A percentile compares a stretch with the other conserved stretches of the same genome.
These are phyloP conservation scores for Taiwanofungus camphoratus DNA, from an alignment of 1,284 basidiomycete species.

Conservation along the genomic window DNA sequence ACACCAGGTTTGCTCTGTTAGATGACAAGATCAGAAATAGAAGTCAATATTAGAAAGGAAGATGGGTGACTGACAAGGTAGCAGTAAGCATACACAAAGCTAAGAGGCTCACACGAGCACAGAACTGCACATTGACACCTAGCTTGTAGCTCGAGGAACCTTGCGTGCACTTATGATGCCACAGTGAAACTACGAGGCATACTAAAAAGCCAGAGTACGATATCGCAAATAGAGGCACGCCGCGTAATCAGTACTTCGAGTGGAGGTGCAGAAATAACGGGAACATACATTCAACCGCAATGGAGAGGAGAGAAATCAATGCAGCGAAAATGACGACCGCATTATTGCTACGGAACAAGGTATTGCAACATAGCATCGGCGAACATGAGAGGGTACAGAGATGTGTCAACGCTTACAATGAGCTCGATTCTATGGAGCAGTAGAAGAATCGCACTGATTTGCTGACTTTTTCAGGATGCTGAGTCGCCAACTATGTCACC, in stretches of 20 bases:
- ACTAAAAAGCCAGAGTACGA: too few species aligned
- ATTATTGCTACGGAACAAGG: slow-evolving; percentile 6
- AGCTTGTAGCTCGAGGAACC: slow-evolving; percentile 11
- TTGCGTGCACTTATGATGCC: slow-evolving; percentile 14
- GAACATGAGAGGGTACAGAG: neutral
- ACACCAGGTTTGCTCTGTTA: slow-evolving; percentile 14
- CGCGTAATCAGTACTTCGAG: too few species aligned
- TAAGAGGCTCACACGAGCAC: slow-evolving; percentile 18
- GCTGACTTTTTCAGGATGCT: slow-evolving; percentile 20
- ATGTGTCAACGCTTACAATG: slow-evolving; percentile 15
- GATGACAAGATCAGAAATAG: neutral
- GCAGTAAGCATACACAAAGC: slow-evolving; percentile 18
- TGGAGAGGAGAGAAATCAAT: slow-evolving; percentile 16
- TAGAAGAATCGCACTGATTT: slow-evolving; percentile 21
- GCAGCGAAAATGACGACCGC: slow-evolving; percentile 17
- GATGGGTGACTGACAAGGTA: slow-evolving; percentile 16
- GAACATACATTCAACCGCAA: slow-evolving; percentile 18
- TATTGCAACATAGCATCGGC: neutral
- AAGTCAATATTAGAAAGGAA: neutral
- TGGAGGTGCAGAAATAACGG: neutral
- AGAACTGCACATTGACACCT: slow-evolving; percentile 14
- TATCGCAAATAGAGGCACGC: too few species aligned
- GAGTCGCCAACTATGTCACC: slow-evolving; percentile 14
- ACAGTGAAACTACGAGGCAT: slow-evolving; percentile 14
- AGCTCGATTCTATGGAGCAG: slow-evolving; percentile 20